Conservation (phyloP, 1,139 yeast species). For the Zygoascus meyerae region DNA sequence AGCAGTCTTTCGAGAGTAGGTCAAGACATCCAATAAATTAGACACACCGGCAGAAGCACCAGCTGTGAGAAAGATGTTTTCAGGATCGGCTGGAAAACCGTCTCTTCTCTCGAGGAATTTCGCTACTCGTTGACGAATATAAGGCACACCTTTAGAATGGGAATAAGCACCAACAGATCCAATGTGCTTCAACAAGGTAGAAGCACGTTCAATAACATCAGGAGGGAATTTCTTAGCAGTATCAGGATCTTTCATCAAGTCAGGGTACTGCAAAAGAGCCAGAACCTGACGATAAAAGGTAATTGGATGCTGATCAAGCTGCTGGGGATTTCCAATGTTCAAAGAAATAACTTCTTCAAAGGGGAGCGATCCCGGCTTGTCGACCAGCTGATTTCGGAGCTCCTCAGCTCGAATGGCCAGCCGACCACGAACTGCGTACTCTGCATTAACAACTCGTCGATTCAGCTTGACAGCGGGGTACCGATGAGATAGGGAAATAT, state of each 20-base stretch:
- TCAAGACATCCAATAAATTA: constrained; percentile 62
- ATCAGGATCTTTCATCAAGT: constrained; percentile 42
- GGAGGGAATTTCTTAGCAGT: constrained; percentile 44
- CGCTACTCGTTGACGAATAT: constrained; percentile 72
- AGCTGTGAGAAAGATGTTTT: constrained; percentile 73
- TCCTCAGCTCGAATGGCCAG: constrained; percentile 94
- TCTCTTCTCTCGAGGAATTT: constrained; percentile 70
- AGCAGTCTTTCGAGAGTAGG: constrained; percentile 65
- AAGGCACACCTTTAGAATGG: constrained; percentile 77
- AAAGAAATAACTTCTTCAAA: constrained; percentile 76
- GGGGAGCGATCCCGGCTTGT: constrained; percentile 60
- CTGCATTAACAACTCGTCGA: constrained; percentile 69
- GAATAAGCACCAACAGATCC: constrained; percentile 95
- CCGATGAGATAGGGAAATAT: not conserved
- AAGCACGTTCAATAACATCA: constrained; percentile 74
- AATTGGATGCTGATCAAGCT: constrained; percentile 84
- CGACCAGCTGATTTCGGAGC: constrained; percentile 49
- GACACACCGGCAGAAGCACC: constrained; percentile 94
- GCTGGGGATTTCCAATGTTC: constrained; percentile 97
- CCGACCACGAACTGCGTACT: constrained; percentile 92
- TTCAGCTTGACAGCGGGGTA: constrained; percentile 48
- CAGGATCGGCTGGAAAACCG: constrained; percentile 56
- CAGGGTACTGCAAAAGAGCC: constrained; percentile 80
- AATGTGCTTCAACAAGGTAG: constrained; percentile 49
- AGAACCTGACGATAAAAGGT: constrained; percentile 94